These are phyloP conservation scores for Rutstroemia sp. DNA, from an alignment of 2,329 filamentous ascomycete genomes.

Conservation along the genomic window DNA sequence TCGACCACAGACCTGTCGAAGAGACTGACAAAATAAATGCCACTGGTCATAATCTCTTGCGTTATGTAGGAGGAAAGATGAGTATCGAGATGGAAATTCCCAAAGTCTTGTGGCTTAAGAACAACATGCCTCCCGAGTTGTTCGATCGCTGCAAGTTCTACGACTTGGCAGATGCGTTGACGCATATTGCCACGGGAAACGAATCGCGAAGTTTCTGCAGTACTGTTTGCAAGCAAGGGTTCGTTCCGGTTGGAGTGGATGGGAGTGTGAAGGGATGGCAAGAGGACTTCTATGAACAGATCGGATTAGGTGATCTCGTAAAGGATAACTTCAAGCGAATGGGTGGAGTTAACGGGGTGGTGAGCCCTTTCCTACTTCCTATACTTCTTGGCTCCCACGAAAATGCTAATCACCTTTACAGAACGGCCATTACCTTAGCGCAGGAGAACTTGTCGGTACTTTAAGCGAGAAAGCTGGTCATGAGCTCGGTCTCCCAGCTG, in stretches of 20 bases:
- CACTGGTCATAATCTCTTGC: slow-evolving; percentile 84
- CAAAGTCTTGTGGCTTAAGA: slow-evolving; percentile 97
- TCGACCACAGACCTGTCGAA: slow-evolving; percentile 85
- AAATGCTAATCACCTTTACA: slow-evolving; percentile 33
- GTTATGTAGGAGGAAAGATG: slow-evolving; percentile 97
- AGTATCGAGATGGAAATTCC: slow-evolving; percentile 99
- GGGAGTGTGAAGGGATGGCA: slow-evolving; percentile 98
- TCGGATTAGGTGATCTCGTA: slow-evolving; percentile 78
- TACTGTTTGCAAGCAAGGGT: slow-evolving; percentile 95
- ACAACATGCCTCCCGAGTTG: slow-evolving; percentile 87
- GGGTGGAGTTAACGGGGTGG: slow-evolving; percentile 90
- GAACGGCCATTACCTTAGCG: slow-evolving; percentile 88
- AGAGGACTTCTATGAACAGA: slow-evolving; percentile 80
- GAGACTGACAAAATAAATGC: slow-evolving; percentile 93
- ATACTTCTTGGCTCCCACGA: slow-evolving; percentile 19
- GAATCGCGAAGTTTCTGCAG: slow-evolving; percentile 93
- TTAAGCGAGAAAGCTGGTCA: slow-evolving; percentile 75
- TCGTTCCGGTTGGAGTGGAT: slow-evolving; percentile 92
- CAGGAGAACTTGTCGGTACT: slow-evolving; percentile 81
- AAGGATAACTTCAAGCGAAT: slow-evolving; percentile 87
- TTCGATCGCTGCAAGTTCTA: slow-evolving; percentile 97
- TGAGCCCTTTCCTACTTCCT: slow-evolving; percentile 54
- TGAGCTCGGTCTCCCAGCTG: slow-evolving; percentile 76
- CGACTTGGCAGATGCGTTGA: slow-evolving; percentile 86
- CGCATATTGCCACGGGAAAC: slow-evolving; percentile 86